Evolutionary conservation across 2,329 filamentous ascomycete genomes (phyloP), one percentile per base, ranked within the genome.

Genomic region (Trichoderma arundinaceum): DNA sequence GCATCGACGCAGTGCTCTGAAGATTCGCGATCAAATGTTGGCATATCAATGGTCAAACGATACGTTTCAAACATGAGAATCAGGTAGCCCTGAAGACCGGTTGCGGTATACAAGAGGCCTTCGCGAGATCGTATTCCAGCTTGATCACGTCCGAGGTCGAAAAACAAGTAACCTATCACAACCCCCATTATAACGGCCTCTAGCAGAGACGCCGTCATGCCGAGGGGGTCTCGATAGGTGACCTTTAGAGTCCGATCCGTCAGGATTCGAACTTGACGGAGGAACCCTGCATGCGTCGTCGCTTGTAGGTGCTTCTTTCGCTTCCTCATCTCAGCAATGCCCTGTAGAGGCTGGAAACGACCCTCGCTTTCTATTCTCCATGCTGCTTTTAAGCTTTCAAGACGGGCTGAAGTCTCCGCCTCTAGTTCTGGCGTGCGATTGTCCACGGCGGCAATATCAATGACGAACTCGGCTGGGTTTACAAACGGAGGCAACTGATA

Each of bases 61-160:
- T 92, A 94, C 0, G 87, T 88, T 75, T 94, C 91, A 68, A 91
- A 93, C 12, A 92, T 81, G 10, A 94, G 80, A 57, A 92, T 88
- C 3, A 94, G 81, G 72, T 94, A 94, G 1, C 90, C 90, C 72
- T 94, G 91, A 6, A 94, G 80, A 4, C 86, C 89, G 7, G 89
- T 83, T 0, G 89, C 87, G 1, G 86, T 91, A 71, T 93, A 94
- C 0, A 94, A 77, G 6, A 88, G 89, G 56, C 90, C 91, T 74
- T 93, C 80, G 1, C 90, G 83, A 32, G 90, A 92, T 28, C 90
- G 84, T 54, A 94, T 93, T 0, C 91, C 91, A 1, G 89, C 81
- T 53, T 90, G 84, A 65, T 88, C 89, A 10, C 86, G 82, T 1
- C 85, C 84, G 0, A 93, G 81, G 22, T 87, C 77, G 69, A 86